A percentile compares a stretch with the other conserved stretches of the same genome.
Conservation (phyloP, 192 early-diverging fungal species). For the Umbelopsis isabellina region DNA sequence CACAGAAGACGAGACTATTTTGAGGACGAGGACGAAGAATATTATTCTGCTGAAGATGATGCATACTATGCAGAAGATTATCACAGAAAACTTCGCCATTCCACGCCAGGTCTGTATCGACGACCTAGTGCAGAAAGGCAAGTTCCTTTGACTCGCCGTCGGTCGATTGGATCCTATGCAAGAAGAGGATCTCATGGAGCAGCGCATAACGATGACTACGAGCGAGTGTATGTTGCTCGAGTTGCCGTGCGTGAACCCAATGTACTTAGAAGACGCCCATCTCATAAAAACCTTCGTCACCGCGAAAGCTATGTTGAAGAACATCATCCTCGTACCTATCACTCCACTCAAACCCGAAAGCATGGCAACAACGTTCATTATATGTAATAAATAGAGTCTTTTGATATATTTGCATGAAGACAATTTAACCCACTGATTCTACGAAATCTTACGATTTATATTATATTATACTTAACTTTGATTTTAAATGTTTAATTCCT, state of each 20-base stretch:
- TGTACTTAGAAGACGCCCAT: background rate
- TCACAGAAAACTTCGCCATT: background rate
- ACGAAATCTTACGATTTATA: background rate
- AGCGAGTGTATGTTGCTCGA: conserved; percentile 7
- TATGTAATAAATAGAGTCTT: conserved; percentile 12
- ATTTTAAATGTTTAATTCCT: no score
- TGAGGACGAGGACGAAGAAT: conserved; percentile 7
- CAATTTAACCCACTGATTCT: background rate
- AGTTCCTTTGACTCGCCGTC: background rate
- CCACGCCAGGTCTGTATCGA: background rate
- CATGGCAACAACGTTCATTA: conserved; percentile 9
- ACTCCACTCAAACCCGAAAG: background rate
- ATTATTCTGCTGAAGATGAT: background rate
- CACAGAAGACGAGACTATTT: background rate
- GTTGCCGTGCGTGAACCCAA: conserved; percentile 10
- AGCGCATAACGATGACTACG: background rate
- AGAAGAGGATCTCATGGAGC: background rate
- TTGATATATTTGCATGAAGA: background rate
- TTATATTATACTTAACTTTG: no score
- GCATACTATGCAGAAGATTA: background rate
- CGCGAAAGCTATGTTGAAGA: background rate
- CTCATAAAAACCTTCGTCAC: conserved; percentile 7
- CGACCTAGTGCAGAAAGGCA: background rate
- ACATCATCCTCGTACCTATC: conserved; percentile 9
- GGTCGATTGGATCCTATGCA: conserved; percentile 2